Percentiles rank a stretch among this genome's conserved stretches.
Evolutionary conservation across 2,329 filamentous ascomycete species (phyloP).

Genomic region (Neonectria magnoliae): DNA sequence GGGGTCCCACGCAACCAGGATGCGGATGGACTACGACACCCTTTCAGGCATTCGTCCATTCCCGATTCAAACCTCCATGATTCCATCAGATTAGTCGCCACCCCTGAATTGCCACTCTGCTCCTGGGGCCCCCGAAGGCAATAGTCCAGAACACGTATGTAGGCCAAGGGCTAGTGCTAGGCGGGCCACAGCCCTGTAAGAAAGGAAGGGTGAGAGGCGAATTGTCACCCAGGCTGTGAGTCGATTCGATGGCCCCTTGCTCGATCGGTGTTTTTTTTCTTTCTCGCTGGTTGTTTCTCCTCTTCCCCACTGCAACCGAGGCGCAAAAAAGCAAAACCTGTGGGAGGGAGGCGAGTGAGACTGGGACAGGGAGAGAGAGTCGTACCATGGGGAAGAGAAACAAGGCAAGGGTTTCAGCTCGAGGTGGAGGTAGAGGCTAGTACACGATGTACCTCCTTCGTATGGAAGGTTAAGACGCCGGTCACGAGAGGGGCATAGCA

Average conservation of each 20-base stretch:
- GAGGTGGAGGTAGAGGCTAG: not conserved
- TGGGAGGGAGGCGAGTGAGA: not conserved
- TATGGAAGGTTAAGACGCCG: not conserved
- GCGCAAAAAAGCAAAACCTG: conserved; percentile 12
- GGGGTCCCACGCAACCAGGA: not conserved
- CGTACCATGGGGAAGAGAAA: not conserved
- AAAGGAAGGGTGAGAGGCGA: not conserved
- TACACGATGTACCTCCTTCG: not conserved
- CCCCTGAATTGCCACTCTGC: not conserved
- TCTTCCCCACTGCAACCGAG: not conserved
- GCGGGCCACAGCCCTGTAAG: not conserved
- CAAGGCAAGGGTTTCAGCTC: not conserved
- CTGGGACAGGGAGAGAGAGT: not conserved
- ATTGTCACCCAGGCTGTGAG: not conserved
- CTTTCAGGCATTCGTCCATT: not conserved
- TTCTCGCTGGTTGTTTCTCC: not conserved
- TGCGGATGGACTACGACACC: not conserved
- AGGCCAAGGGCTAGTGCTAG: not conserved
- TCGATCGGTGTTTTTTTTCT: not conserved
- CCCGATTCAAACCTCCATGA: not conserved
- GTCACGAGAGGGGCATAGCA: not conserved
- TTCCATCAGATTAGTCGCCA: not conserved
- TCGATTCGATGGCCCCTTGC: not conserved
- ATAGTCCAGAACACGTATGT: not conserved
- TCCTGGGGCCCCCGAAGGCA: not conserved